Evolutionary conservation across 805 yeast species (phyloP).

Genomic region (Candida yuanshanica): DNA sequence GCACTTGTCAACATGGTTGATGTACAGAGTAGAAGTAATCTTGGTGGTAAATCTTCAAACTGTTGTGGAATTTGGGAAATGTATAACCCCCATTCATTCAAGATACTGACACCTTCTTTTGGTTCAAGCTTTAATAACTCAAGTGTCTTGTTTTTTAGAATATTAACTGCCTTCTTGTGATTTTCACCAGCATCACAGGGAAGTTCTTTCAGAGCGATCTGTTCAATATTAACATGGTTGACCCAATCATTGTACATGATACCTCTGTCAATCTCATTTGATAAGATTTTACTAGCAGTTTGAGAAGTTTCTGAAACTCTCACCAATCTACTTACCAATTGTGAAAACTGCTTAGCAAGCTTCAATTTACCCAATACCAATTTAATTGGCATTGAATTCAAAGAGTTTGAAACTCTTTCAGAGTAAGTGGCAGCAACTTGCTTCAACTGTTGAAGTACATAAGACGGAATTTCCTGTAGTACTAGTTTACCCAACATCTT

Average conservation of each 20-base stretch:
- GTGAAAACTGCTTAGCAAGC: slow-evolving; percentile 48
- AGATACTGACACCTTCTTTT: slow-evolving; percentile 10
- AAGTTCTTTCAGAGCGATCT: slow-evolving; percentile 42
- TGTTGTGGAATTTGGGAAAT: slow-evolving; percentile 37
- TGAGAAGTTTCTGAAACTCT: slow-evolving; percentile 49
- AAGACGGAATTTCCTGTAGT: slow-evolving; percentile 50
- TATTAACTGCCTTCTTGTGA: slow-evolving; percentile 26
- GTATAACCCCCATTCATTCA: slow-evolving; percentile 28
- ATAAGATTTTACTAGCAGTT: slow-evolving; percentile 42
- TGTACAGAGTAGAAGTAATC: slow-evolving; percentile 47
- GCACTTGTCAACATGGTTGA: slow-evolving; percentile 53
- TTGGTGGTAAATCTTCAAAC: slow-evolving; percentile 48
- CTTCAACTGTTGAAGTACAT: slow-evolving; percentile 48
- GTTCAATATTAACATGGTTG: slow-evolving; percentile 39
- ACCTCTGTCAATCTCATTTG: slow-evolving; percentile 36
- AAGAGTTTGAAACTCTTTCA: slow-evolving; percentile 34
- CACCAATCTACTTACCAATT: slow-evolving; percentile 47
- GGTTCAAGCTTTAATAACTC: slow-evolving; percentile 22
- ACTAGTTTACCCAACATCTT: slow-evolving; percentile 59
- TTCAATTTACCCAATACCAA: slow-evolving; percentile 47
- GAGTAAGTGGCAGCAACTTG: slow-evolving; percentile 46
- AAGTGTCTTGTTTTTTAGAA: slow-evolving; percentile 33
- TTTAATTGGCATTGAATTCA: slow-evolving; percentile 42
- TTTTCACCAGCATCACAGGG: slow-evolving; percentile 38
- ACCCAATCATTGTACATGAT: slow-evolving; percentile 58